phyloP scores from a whole-genome alignment of 257 asterid species.

The Solanum boliviense region DNA sequence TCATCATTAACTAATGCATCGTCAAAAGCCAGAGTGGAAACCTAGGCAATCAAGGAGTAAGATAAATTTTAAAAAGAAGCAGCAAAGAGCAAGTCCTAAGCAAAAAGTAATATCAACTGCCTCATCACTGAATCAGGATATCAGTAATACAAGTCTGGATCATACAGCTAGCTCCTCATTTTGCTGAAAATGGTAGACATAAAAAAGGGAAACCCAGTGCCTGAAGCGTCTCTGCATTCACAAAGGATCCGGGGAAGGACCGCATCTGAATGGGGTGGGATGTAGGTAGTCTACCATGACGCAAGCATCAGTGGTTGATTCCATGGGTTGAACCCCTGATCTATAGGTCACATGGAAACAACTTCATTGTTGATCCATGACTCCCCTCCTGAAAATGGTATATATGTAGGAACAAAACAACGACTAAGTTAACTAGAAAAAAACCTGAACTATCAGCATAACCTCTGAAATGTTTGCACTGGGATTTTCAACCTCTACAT shows the following conservation, averaged over 20 bases:
- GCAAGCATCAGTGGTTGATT: background rate
- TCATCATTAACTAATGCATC: conserved; percentile 51
- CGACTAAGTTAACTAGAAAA: conserved; percentile 4
- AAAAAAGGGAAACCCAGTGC: background rate
- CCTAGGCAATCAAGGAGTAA: conserved; percentile 23
- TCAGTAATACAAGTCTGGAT: background rate
- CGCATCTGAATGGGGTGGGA: background rate
- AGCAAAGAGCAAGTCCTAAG: background rate
- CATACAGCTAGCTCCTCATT: background rate
- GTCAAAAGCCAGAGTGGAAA: conserved; percentile 53
- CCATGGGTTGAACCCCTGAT: background rate
- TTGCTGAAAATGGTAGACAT: background rate
- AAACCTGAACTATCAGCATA: conserved; percentile 94
- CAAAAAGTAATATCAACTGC: background rate
- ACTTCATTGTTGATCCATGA: background rate
- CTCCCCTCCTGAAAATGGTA: background rate
- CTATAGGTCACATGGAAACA: background rate
- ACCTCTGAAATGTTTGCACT: conserved; percentile 53
- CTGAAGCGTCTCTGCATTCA: background rate
- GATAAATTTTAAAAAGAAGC: background rate
- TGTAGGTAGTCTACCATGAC: background rate
- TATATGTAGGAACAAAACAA: background rate
- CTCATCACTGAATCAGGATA: background rate
- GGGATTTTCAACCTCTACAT: conserved; percentile 31
- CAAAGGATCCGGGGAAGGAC: background rate